These are phyloP conservation scores for Phialocephala subalpina DNA, from an alignment of 2,329 filamentous ascomycete genomes.

Conservation along the genomic window DNA sequence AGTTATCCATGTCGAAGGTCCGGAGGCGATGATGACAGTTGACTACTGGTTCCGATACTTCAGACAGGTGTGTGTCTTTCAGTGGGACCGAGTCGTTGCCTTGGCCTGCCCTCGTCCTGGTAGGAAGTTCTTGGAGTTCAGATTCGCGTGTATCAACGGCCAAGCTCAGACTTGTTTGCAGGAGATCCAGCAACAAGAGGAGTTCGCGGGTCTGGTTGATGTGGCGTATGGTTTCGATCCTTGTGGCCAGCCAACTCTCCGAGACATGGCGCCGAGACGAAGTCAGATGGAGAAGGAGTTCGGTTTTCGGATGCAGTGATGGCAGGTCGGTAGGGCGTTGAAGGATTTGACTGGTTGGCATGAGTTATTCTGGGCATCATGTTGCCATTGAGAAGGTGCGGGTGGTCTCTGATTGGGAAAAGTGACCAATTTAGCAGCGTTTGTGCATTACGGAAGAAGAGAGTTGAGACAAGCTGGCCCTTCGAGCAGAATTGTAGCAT, in stretches of 20 bases:
- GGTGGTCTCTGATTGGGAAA: too few species aligned
- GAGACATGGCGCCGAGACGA: background rate
- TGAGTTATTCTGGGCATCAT: too few species aligned
- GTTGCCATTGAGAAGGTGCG: too few species aligned
- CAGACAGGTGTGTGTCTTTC: conserved; percentile 14
- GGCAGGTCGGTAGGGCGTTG: too few species aligned
- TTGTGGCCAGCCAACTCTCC: background rate
- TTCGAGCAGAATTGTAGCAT: too few species aligned
- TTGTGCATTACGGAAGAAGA: too few species aligned
- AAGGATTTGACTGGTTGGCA: too few species aligned
- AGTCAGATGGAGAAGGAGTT: background rate
- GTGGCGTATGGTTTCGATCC: background rate
- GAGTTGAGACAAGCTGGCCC: too few species aligned
- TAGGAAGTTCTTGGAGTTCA: conserved; percentile 24
- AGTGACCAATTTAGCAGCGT: too few species aligned
- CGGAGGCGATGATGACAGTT: conserved; percentile 22
- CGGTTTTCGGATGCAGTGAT: background rate
- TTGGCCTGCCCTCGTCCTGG: background rate
- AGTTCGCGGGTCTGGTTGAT: background rate
- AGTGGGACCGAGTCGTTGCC: conserved; percentile 14
- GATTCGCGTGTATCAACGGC: conserved; percentile 32
- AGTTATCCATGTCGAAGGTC: conserved; percentile 27
- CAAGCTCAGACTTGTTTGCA: conserved; percentile 24
- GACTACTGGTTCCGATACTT: conserved; percentile 28
- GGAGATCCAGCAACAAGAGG: background rate